Conservation (phyloP, 2,329 filamentous ascomycete genomes). For the Pseudocercospora ulei region DNA sequence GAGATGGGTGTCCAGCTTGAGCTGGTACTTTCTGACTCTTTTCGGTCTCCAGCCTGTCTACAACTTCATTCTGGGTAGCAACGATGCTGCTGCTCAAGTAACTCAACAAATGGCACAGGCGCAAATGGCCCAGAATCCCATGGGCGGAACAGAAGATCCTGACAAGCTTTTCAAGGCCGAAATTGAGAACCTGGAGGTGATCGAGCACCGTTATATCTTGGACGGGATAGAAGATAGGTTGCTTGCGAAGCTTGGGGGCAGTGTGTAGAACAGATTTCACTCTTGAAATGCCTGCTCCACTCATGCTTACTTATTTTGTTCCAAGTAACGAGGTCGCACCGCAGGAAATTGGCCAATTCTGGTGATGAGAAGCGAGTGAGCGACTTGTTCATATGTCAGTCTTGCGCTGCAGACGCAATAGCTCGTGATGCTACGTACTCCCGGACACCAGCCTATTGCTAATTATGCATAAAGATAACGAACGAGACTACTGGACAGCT, state of each 20-base stretch:
- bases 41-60: conserved; percentile 96
- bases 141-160: conserved; percentile 84
- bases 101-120: conserved; percentile 61
- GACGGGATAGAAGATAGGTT: conserved; percentile 81
- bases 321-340: too few relatives aligned
- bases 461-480: too few relatives aligned
- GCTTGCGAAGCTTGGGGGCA: conserved; percentile 41
- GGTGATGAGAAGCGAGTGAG: too few relatives aligned
- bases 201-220: conserved; percentile 86
- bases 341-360: too few relatives aligned
- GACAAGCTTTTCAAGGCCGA: conserved; percentile 91
- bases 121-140: conserved; percentile 60
- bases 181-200: conserved; percentile 88
- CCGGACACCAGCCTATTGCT: too few relatives aligned
- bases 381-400: too few relatives aligned
- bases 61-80: conserved; percentile 88
- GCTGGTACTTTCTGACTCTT: conserved; percentile 96
- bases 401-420: too few relatives aligned
- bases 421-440: too few relatives aligned
- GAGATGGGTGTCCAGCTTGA: conserved; percentile 95
- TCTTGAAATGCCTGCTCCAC: too few relatives aligned
- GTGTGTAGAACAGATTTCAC: too few relatives aligned
- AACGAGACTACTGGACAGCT: too few relatives aligned
- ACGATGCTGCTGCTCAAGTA: conserved; percentile 89
- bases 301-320: too few relatives aligned